phyloP scores from a whole-genome alignment of 169 alveolate genomes.

The Eimeria necatrix region DNA sequence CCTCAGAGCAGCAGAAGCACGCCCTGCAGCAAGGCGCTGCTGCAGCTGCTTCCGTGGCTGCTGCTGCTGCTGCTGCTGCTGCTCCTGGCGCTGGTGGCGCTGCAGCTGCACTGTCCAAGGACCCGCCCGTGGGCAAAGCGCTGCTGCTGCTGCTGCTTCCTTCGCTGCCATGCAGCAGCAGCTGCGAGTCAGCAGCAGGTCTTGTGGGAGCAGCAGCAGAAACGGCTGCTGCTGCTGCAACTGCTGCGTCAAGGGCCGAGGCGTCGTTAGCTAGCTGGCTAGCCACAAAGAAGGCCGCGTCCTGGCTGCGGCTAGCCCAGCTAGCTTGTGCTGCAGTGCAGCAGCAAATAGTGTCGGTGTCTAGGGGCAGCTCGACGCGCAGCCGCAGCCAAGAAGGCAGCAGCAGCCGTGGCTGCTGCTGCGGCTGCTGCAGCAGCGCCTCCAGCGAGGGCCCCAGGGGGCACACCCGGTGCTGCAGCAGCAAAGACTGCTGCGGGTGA shows the following conservation, averaged over 20 bases:
- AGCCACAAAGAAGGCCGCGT: slow-evolving; percentile 56
- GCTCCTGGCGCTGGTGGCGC: slow-evolving; percentile 19
- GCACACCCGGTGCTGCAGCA: slow-evolving; percentile 62
- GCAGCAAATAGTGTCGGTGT: background rate
- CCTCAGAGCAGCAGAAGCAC: slow-evolving; percentile 2
- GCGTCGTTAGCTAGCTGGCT: slow-evolving; percentile 23
- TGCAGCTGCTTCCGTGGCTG: slow-evolving; percentile 46
- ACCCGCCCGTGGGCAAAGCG: background rate
- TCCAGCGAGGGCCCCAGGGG: slow-evolving; percentile 45
- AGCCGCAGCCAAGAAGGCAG: slow-evolving; percentile 68
- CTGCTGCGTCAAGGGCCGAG: slow-evolving; percentile 55
- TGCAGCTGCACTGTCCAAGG: background rate
- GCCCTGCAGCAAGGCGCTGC: slow-evolving; percentile 48
- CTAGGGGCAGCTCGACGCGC: slow-evolving; percentile 60
- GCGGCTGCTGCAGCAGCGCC: slow-evolving; percentile 33
- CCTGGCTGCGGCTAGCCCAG: slow-evolving; percentile 72
- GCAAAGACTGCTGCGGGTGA: slow-evolving; percentile 72
- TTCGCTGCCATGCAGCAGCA: background rate
- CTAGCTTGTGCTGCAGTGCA: slow-evolving; percentile 73
- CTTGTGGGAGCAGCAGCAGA: slow-evolving; percentile 29
- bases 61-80: background rate
- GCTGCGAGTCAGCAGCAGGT: background rate
- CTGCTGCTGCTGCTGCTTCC: slow-evolving; percentile 41
- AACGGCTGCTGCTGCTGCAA: slow-evolving; percentile 57
- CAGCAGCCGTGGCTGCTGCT: slow-evolving; percentile 9